A percentile compares a stretch with the other conserved stretches of the same genome.
These are phyloP conservation scores for Physcia stellaris DNA, from an alignment of 495 filamentous ascomycete species.

Conservation along the genomic window DNA sequence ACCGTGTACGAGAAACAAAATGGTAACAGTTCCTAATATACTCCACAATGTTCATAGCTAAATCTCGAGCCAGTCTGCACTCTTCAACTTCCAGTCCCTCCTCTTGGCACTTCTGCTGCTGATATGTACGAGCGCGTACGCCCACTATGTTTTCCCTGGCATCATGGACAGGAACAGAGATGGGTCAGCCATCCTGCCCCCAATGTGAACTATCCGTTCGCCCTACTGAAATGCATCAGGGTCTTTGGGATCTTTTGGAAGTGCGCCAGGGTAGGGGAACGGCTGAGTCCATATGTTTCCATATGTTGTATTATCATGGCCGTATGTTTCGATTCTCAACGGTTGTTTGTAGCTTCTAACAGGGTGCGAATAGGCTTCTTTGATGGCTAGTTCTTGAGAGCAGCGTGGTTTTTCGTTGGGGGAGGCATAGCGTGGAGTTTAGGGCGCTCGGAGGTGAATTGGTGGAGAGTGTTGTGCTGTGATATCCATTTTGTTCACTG, in stretches of 20 bases:
- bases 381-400: constrained; percentile 14
- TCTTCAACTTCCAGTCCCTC: constrained; percentile 96
- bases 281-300: constrained; percentile 91
- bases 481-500: too few relatives aligned
- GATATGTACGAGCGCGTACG: constrained; percentile 89
- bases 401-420: too few relatives aligned
- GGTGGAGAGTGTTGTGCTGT: too few relatives aligned
- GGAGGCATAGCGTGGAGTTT: too few relatives aligned
- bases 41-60: too few relatives aligned
- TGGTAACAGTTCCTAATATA: too few relatives aligned
- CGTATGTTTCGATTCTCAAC: constrained; percentile 36
- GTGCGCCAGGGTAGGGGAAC: constrained; percentile 82
- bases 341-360: not conserved
- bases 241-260: constrained; percentile 93
- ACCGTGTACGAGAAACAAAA: too few relatives aligned
- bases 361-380: constrained; percentile 4
- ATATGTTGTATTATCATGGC: constrained; percentile 91
- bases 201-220: not conserved
- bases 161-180: constrained; percentile 90
- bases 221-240: constrained; percentile 25
- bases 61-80: constrained; percentile 87
- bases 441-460: too few relatives aligned
- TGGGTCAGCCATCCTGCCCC: constrained; percentile 40
- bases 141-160: constrained; percentile 77
- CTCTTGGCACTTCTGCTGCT: constrained; percentile 85